These are phyloP conservation scores for Candida sanyiensis DNA, from an alignment of 805 yeast genomes.

Conservation along the genomic window DNA sequence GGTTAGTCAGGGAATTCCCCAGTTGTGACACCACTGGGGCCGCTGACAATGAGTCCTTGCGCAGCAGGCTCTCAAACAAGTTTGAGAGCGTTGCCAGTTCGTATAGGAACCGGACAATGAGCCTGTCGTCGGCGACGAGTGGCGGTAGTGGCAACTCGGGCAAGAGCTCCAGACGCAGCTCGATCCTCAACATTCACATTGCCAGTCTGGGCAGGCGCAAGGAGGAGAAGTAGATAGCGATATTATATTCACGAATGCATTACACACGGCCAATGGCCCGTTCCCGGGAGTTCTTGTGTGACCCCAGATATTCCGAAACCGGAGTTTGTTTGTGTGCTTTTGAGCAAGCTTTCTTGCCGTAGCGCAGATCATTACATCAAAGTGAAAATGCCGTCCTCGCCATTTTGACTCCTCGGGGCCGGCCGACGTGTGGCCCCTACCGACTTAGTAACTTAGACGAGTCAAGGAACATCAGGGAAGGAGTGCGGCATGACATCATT, in stretches of 20 bases:
- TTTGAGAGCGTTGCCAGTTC: constrained; percentile 6
- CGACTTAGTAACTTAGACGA: no score
- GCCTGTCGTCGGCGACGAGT: constrained; percentile 1
- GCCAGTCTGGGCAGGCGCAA: constrained; percentile 18
- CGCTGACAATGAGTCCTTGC: constrained; percentile 3
- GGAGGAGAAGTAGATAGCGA: constrained; percentile 10
- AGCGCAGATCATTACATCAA: no score
- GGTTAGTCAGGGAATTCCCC: neutral
- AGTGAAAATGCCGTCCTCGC: no score
- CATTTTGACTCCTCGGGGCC: no score
- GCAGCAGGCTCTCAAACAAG: constrained; percentile 5
- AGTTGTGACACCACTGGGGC: neutral
- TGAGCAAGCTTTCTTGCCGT: no score
- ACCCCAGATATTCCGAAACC: no score
- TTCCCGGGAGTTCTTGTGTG: no score
- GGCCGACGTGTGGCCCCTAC: no score
- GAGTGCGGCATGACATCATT: no score
- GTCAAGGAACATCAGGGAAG: no score
- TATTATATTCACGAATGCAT: neutral
- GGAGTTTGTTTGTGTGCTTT: no score
- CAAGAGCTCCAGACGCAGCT: constrained; percentile 10
- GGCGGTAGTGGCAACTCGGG: constrained; percentile 2
- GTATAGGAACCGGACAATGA: constrained; percentile 3
- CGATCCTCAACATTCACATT: constrained; percentile 23
- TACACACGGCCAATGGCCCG: neutral